phyloP scores from a whole-genome alignment of 345 rosid genomes.

The Stellera chamaejasme region DNA sequence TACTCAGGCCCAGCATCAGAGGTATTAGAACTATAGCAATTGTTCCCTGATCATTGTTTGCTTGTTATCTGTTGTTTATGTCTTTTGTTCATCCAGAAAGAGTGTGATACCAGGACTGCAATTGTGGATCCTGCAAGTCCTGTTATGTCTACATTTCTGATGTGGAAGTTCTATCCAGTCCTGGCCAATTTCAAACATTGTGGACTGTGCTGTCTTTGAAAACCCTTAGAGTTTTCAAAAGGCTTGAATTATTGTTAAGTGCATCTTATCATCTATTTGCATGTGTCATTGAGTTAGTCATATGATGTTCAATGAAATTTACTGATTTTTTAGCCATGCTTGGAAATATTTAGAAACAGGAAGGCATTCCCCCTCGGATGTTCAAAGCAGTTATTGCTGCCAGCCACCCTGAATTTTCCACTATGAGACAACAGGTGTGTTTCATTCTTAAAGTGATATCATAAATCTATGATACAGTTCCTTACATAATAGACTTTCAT shows the following conservation, averaged over 20 bases:
- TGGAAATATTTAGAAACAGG: constrained; percentile 54
- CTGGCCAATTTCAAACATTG: neutral
- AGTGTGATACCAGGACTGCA: constrained; percentile 20
- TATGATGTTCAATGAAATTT: neutral
- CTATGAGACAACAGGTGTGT: constrained; percentile 94
- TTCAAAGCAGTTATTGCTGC: constrained; percentile 94
- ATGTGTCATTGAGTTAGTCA: neutral
- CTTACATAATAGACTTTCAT: neutral
- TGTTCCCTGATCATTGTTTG: constrained; percentile 3
- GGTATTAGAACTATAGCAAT: constrained; percentile 31
- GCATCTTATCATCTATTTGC: neutral
- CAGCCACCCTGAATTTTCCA: constrained; percentile 87
- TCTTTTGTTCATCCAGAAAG: constrained; percentile 35
- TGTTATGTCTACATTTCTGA: constrained; percentile 11
- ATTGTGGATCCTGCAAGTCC: constrained; percentile 41
- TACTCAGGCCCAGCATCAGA: constrained; percentile 65
- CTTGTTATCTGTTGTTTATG: constrained; percentile 10
- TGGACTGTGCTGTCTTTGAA: neutral
- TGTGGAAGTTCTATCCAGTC: neutral
- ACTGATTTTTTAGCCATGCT: neutral
- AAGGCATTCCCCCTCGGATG: constrained; percentile 96
- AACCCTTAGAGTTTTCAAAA: neutral
- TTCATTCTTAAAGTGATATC: neutral
- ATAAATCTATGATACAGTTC: neutral
- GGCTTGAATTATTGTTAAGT: neutral